phyloP scores from a whole-genome alignment of 2,329 filamentous ascomycete genomes.

The Xylariomycetidae sp. region DNA sequence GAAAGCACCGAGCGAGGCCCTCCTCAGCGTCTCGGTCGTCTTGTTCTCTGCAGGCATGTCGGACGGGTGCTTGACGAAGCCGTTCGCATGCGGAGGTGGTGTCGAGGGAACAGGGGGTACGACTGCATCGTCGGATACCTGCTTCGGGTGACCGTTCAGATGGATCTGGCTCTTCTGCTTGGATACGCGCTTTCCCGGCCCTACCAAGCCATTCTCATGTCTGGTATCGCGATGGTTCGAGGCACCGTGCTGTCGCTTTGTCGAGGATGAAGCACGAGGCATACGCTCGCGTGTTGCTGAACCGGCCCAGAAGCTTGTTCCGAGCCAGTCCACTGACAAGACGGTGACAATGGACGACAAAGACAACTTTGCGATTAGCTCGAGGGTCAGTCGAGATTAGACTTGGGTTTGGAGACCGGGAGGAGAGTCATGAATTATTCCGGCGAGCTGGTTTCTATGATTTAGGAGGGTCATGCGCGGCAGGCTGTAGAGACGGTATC shows the following conservation, averaged over 20 bases:
- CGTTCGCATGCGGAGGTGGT: slow-evolving; percentile 33
- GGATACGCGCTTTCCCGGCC: slow-evolving; percentile 61
- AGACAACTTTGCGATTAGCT: background rate
- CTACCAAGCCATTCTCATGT: slow-evolving; percentile 85
- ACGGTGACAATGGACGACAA: slow-evolving; percentile 1
- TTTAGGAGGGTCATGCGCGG: background rate
- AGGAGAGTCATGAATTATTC: slow-evolving; percentile 6
- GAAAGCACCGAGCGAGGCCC: slow-evolving; percentile 36
- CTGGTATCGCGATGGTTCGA: slow-evolving; percentile 64
- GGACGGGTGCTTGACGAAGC: slow-evolving; percentile 29
- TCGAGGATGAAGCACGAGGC: slow-evolving; percentile 55
- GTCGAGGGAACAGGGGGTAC: slow-evolving; percentile 27
- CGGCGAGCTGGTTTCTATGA: background rate
- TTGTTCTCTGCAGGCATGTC: slow-evolving; percentile 38
- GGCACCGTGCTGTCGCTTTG: slow-evolving; percentile 59
- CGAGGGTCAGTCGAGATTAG: background rate
- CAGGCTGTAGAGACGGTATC: background rate
- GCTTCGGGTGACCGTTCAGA: slow-evolving; percentile 31
- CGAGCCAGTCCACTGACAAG: slow-evolving; percentile 34
- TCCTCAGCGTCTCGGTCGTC: slow-evolving; percentile 33
- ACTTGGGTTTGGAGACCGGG: slow-evolving; percentile 2
- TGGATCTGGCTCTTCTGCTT: slow-evolving; percentile 43
- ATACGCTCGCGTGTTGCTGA: slow-evolving; percentile 43
- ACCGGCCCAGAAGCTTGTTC: slow-evolving; percentile 39
- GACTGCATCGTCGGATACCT: slow-evolving; percentile 27